A percentile compares a stretch with the other conserved stretches of the same genome.
These are phyloP conservation scores for Lathyrus tuberosus DNA, from an alignment of 306 rosid species.

Conservation along the genomic window DNA sequence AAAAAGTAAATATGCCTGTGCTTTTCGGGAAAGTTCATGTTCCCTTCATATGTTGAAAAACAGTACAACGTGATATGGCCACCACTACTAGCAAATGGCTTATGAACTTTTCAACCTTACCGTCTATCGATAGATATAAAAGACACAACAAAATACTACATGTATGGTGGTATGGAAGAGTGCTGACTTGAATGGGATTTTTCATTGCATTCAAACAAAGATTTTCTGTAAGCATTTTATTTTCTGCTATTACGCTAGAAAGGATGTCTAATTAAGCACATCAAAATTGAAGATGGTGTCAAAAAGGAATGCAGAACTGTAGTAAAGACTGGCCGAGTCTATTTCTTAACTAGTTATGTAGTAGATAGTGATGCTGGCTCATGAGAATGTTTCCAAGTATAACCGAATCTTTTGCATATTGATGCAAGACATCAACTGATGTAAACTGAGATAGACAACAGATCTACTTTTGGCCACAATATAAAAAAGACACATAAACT, in stretches of 20 bases:
- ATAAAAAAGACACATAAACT: not conserved
- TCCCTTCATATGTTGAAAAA: slow-evolving; percentile 17
- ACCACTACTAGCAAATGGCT: slow-evolving; percentile 2
- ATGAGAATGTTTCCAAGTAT: slow-evolving; percentile 19
- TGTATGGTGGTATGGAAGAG: not conserved
- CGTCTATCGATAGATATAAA: slow-evolving; percentile 24
- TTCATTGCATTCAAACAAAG: too few relatives aligned
- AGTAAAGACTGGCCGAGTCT: slow-evolving; percentile 11
- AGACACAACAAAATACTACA: slow-evolving; percentile 25
- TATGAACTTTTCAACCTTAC: slow-evolving; percentile 17
- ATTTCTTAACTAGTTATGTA: slow-evolving; percentile 4
- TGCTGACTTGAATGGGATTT: not conserved
- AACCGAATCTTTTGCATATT: too few relatives aligned
- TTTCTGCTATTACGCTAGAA: too few relatives aligned
- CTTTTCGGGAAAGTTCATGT: slow-evolving; percentile 4
- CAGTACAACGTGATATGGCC: not conserved
- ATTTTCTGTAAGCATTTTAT: too few relatives aligned
- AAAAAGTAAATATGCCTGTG: not conserved
- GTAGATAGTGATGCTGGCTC: slow-evolving; percentile 24
- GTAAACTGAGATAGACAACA: too few relatives aligned
- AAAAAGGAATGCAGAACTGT: slow-evolving; percentile 1
- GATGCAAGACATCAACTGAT: slow-evolving; percentile 1
- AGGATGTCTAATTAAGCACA: not conserved
- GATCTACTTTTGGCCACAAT: too few relatives aligned
- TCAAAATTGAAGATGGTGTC: slow-evolving; percentile 9